These are phyloP conservation scores for Saturnispora zaruensis DNA, from an alignment of 805 yeast genomes.

Conservation along the genomic window DNA sequence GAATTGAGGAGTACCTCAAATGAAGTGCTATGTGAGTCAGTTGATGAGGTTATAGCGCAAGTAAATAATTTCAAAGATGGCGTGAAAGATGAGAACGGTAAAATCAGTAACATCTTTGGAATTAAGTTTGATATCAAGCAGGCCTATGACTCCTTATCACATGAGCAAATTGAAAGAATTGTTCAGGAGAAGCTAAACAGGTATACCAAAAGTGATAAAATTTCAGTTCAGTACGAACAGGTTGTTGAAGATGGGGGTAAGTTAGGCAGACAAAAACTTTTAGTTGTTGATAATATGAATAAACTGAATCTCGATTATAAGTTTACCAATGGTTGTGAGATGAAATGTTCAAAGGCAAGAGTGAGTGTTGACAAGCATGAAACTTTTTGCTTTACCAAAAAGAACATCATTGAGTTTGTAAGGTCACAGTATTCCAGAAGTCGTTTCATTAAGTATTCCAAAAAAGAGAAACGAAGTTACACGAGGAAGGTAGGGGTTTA, in stretches of 20 bases:
- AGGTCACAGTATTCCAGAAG: constrained; percentile 47
- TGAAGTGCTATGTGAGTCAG: constrained; percentile 25
- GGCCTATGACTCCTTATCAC: constrained; percentile 70
- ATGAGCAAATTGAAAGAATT: constrained; percentile 22
- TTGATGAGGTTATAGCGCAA: constrained; percentile 35
- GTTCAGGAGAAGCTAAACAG: constrained; percentile 16
- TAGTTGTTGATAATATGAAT: constrained; percentile 10
- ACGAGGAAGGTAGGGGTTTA: constrained; percentile 62
- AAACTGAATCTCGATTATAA: constrained; percentile 5
- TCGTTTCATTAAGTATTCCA: constrained; percentile 30
- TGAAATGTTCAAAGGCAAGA: background rate
- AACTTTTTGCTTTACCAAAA: constrained; percentile 27
- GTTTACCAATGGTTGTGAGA: background rate
- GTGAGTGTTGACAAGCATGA: constrained; percentile 11
- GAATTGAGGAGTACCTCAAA: constrained; percentile 6
- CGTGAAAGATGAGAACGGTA: constrained; percentile 14
- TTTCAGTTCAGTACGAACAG: constrained; percentile 10
- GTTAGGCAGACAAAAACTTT: background rate
- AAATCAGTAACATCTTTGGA: constrained; percentile 35
- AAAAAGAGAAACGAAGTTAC: constrained; percentile 25
- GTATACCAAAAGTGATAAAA: constrained; percentile 12
- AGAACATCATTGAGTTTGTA: constrained; percentile 39
- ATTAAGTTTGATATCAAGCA: constrained; percentile 69
- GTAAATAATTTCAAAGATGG: constrained; percentile 32
- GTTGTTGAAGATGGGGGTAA: constrained; percentile 2